A percentile compares a stretch with the other conserved stretches of the same genome.
These are phyloP conservation scores for Gossypium schwendimanii DNA, from an alignment of 441 rosid species.

Conservation along the genomic window DNA sequence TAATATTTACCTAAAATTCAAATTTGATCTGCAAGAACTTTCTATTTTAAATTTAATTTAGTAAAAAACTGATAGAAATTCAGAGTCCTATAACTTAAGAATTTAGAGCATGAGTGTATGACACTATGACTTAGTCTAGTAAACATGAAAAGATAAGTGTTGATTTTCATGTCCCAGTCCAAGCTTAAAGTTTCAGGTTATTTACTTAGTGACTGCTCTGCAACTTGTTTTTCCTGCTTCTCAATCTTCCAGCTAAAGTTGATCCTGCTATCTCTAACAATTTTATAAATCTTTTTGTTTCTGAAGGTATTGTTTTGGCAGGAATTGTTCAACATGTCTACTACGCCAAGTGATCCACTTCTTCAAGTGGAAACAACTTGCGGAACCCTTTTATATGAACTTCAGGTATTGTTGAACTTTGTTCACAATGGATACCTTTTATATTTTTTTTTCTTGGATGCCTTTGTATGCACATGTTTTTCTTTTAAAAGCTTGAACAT, in stretches of 20 bases:
- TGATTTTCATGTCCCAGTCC: background rate
- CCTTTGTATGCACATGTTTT: background rate
- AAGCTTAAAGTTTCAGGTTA: background rate
- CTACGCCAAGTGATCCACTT: conserved; percentile 36
- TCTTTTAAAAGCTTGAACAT: background rate
- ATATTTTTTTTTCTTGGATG: background rate
- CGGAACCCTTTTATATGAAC: conserved; percentile 58
- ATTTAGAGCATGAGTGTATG: background rate
- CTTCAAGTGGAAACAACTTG: conserved; percentile 76
- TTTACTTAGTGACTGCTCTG: background rate
- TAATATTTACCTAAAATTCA: background rate
- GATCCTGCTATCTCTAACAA: background rate
- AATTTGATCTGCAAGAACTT: background rate
- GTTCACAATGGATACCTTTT: background rate
- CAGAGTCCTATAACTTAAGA: background rate
- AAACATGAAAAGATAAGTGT: background rate
- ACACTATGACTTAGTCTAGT: background rate
- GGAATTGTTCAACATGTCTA: conserved; percentile 37
- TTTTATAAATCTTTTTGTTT: background rate
- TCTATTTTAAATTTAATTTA: background rate
- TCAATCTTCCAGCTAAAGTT: background rate
- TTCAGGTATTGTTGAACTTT: conserved; percentile 27
- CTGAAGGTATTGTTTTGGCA: conserved; percentile 5
- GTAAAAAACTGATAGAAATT: background rate
- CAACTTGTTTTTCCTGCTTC: background rate